These are phyloP conservation scores for Leersia perrieri DNA, from an alignment of 176 grass and related monocot species.

Conservation along the genomic window DNA sequence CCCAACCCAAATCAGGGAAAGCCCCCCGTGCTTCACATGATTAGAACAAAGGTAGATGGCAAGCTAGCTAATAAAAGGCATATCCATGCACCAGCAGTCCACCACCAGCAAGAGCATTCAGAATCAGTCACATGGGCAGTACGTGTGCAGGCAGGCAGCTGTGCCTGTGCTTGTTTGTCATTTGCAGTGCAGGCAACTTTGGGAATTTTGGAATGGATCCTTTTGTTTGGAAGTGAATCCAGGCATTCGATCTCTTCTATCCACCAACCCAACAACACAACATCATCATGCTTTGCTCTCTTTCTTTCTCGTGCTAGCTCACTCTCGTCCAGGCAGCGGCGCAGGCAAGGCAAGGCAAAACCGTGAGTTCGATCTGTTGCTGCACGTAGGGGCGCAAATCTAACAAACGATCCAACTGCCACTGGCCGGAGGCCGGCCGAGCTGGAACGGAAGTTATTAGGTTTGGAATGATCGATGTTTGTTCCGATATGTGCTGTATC, in stretches of 20 bases:
- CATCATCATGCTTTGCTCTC: no score
- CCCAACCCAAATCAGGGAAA: not conserved
- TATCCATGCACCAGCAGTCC: not conserved
- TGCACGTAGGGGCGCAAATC: not conserved
- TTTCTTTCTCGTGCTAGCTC: not conserved
- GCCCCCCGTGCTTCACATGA: not conserved
- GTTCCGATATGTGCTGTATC: no score
- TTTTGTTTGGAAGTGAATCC: slow-evolving; percentile 14
- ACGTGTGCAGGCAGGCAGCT: not conserved
- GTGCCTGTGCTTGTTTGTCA: not conserved
- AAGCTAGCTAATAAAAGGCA: not conserved
- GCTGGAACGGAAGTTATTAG: no score
- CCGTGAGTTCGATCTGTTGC: not conserved
- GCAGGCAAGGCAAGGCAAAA: no score
- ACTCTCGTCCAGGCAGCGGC: not conserved
- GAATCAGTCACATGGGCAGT: slow-evolving; percentile 19
- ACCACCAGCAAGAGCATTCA: not conserved
- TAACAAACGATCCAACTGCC: not conserved
- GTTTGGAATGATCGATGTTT: no score
- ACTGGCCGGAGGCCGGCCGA: no score
- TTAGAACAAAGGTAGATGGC: no score
- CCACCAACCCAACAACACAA: not conserved
- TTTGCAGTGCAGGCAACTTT: not conserved
- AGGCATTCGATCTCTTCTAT: not conserved
- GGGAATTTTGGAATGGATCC: not conserved